Evolutionary conservation across 2,329 filamentous ascomycete species (phyloP), one percentile per base, ranked within the genome.

Genomic region (Claviceps capensis): DNA sequence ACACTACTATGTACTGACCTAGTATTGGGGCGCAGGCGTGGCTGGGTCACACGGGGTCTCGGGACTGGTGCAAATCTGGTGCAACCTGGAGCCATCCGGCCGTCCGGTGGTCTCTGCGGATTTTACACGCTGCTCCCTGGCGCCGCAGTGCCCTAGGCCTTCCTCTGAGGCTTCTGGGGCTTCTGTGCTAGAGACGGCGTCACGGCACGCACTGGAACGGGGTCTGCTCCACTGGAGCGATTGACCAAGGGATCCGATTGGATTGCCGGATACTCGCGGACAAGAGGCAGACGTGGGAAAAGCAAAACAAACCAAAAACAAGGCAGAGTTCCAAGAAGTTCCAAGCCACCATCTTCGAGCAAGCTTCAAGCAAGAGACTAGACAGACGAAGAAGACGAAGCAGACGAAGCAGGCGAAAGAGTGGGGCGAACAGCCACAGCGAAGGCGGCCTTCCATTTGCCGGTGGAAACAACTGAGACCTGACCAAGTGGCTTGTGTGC

Each of bases 181-280:
- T 26, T 26, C 23, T 26, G 23, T 26, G 23, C 23, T 6, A 22
- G 22, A 22, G 22, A 22, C 22, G 22, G 22, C 22, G 22, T 22
- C 22, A 22, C 22, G 3, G 8, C 26, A 30, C 26, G 26, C 26
- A 9, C 26, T 9, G 26, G 8, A 30, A 30, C 26, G 26, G 26
- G 26, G 26, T 30, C 26, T 38, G 37, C 40, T 49, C 48, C 48
- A 23, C n/a, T 2, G 44, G 42, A 17, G 22, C 38, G 34, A 19
- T 41, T 26, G 49, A 46, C 14, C 13, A 26, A 40, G 16, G 34
- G 30, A 50, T 51, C 34, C 43, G 42, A 51, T 51, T 50, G 34
- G 49, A 46, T 22, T 50, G 34, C 36, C 14, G 42, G 11, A 23
- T 6, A n/a, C 38, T 19, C 9, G 4, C 42, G 23, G 19, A 44